Percentiles rank a stretch among this genome's conserved stretches.
Evolutionary conservation across 257 asterid species (phyloP).

Genomic region (Plantago ovata): DNA sequence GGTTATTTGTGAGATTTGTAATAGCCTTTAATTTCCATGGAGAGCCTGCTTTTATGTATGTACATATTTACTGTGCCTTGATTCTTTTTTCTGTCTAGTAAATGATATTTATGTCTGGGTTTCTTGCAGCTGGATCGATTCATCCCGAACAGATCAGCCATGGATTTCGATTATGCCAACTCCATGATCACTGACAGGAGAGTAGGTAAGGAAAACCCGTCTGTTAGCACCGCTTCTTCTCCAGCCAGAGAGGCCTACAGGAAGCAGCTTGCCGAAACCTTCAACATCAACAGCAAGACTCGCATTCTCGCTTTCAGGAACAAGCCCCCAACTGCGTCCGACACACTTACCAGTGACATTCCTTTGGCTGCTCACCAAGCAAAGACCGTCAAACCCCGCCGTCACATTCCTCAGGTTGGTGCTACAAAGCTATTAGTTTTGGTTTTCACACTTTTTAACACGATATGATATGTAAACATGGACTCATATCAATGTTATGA

Average conservation of each 20-base stretch:
- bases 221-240: conserved; percentile 40
- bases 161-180: conserved; percentile 84
- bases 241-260: conserved; percentile 84
- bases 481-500: conserved; percentile 10
- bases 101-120: conserved; percentile 13
- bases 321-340: conserved; percentile 72
- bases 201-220: conserved; percentile 90
- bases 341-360: conserved; percentile 48
- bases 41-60: too few relatives aligned
- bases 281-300: conserved; percentile 72
- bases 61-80: background rate
- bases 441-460: background rate
- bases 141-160: conserved; percentile 94
- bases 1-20: too few relatives aligned
- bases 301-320: conserved; percentile 88
- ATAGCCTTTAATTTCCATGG: too few relatives aligned
- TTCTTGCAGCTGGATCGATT: conserved; percentile 81
- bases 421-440: background rate
- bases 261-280: conserved; percentile 78
- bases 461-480: background rate
- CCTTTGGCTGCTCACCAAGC: conserved; percentile 42
- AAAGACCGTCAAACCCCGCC: conserved; percentile 60
- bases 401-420: conserved; percentile 87
- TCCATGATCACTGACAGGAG: conserved; percentile 79
- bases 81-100: background rate